These are phyloP conservation scores for Talaromyces sp. DNA, from an alignment of 2,329 filamentous ascomycete species.

Conservation along the genomic window DNA sequence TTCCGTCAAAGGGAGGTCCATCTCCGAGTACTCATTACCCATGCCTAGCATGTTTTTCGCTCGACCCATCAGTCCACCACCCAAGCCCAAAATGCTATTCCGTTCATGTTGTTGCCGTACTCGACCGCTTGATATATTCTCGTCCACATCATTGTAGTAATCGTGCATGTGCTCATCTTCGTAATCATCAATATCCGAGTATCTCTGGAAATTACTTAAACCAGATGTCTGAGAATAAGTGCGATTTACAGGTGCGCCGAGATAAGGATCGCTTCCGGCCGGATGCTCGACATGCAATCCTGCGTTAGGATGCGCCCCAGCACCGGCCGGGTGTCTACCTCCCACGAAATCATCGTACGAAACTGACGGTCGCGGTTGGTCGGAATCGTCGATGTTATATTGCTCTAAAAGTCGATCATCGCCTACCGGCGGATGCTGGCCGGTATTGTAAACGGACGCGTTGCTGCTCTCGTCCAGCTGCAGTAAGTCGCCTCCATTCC, in stretches of 20 bases:
- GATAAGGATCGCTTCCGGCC: slow-evolving; percentile 38
- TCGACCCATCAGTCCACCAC: slow-evolving; percentile 79
- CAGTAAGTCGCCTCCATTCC: slow-evolving; percentile 42
- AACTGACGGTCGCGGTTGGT: slow-evolving; percentile 71
- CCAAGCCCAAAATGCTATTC: slow-evolving; percentile 83
- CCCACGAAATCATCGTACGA: slow-evolving; percentile 96
- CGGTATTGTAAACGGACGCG: slow-evolving; percentile 61
- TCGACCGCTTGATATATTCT: slow-evolving; percentile 50
- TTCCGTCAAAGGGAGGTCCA: slow-evolving; percentile 94
- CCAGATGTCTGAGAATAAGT: slow-evolving; percentile 74
- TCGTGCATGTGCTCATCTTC: slow-evolving; percentile 65
- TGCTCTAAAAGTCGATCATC: slow-evolving; percentile 76
- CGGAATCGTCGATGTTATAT: slow-evolving; percentile 67
- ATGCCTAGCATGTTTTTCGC: slow-evolving; percentile 90
- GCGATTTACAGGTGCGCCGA: slow-evolving; percentile 37
- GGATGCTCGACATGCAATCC: slow-evolving; percentile 31
- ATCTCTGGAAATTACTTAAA: slow-evolving; percentile 82
- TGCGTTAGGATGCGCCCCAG: slow-evolving; percentile 35
- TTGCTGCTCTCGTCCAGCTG: slow-evolving; percentile 38
- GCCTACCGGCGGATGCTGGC: slow-evolving; percentile 72
- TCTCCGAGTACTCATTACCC: slow-evolving; percentile 85
- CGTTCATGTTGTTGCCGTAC: slow-evolving; percentile 64
- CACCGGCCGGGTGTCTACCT: slow-evolving; percentile 50
- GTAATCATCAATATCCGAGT: slow-evolving; percentile 83
- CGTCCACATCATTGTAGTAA: slow-evolving; percentile 71